phyloP scores from a whole-genome alignment of 2,329 filamentous ascomycete species.

The Acrodontium crateriforme region DNA sequence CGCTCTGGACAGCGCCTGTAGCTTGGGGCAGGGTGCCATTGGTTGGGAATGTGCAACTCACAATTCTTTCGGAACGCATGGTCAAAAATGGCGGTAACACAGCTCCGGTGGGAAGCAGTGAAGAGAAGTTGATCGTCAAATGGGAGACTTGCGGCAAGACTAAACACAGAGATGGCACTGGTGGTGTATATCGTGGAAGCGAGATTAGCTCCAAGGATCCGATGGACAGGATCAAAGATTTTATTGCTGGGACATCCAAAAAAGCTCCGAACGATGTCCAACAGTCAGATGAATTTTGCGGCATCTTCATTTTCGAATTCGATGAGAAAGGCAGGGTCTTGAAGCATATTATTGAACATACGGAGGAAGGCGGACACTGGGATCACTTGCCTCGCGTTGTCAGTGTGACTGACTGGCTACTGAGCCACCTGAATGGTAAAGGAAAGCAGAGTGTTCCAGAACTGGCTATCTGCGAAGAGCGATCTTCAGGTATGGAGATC shows the following conservation, averaged over 20 bases:
- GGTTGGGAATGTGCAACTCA: constrained; percentile 75
- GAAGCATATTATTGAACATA: constrained; percentile 88
- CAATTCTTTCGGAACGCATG: constrained; percentile 84
- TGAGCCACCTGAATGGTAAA: constrained; percentile 57
- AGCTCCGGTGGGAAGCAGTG: constrained; percentile 21
- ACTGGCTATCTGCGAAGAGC: constrained; percentile 26
- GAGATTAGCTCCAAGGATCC: constrained; percentile 28
- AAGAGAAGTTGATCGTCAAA: constrained; percentile 77
- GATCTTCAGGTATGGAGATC: constrained; percentile 6
- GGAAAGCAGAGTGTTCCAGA: constrained; percentile 28
- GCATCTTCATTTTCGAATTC: constrained; percentile 91
- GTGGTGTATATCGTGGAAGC: constrained; percentile 29
- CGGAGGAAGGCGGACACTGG: constrained; percentile 69
- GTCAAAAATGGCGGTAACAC: constrained; percentile 39
- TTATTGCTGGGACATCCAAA: constrained; percentile 42
- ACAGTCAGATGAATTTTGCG: constrained; percentile 54
- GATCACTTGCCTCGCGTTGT: constrained; percentile 78
- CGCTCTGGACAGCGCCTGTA: constrained; percentile 88
- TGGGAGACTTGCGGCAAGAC: constrained; percentile 61
- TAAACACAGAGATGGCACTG: constrained; percentile 29
- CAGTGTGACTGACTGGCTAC: constrained; percentile 83
- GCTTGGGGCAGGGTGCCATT: constrained; percentile 91
- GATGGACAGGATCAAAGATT: constrained; percentile 41
- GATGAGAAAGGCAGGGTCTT: constrained; percentile 71
- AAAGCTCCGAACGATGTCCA: constrained; percentile 19